Evolutionary conservation across 1,139 yeast genomes (phyloP), one percentile per base, ranked within the genome.

Genomic region (Spencermartinsiella ligniputridi): DNA sequence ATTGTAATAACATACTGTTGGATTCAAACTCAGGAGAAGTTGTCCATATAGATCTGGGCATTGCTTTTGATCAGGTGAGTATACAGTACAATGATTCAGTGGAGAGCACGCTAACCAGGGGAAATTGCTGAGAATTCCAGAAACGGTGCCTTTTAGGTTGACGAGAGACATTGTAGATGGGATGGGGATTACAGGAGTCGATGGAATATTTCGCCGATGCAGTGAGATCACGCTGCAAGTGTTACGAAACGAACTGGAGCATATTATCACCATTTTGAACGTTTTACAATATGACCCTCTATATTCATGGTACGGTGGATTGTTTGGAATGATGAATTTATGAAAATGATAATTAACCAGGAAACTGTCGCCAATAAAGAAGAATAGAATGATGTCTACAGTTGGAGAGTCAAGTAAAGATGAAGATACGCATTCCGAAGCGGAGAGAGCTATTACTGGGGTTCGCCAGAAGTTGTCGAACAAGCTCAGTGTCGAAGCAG

Each of bases 111-210:
- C 18, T 20, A 33, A 18, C 15, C 90, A 84, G 58, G 98, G 98
- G 0, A 82, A 78, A 55, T 65, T 81, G 13, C 69, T 94, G 38
- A 84, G 94, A 0, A 76, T 90, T 15, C 98, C 99, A 0, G 99
- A 94, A 57, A 76, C 86, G 0, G 95, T 94, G 2, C 98, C 99
- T 1, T 94, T 94, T 61, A 68, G 99, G 52, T 68, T 94, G 35
- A 88, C 97, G 0, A 68, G 96, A 50, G 98, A 94, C 62, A 70
- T 92, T 17, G 86, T 90, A 3, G 97, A 90, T 67, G 99, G 96
- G 0, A 77, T 94, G 69, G 98, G 99, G 0, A 71, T 84, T 1
- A 77, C 84, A 12, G 96, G 95, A 0, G 79, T 79, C 0, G 78
- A 81, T 47, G 98, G 97, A 0, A 70, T 81, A 1, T 92, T 87